Percentiles rank a stretch among this genome's conserved stretches.
phyloP scores from a whole-genome alignment of 768 basidiomycete species.

The Agaricus sinodeliciosus region DNA sequence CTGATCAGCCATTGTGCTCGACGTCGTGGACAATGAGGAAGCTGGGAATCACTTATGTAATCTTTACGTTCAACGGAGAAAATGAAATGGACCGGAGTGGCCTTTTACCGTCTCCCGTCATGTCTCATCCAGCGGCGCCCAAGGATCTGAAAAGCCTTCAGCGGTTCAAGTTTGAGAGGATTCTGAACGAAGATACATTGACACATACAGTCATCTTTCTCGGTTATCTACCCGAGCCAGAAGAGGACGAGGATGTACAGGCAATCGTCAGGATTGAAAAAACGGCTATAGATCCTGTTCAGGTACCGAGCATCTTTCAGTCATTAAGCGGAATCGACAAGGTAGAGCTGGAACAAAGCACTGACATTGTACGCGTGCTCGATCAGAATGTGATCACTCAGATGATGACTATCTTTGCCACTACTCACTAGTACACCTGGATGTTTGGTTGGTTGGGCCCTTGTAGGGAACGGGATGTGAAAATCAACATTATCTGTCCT shows the following conservation, averaged over 20 bases:
- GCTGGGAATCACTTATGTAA: not conserved
- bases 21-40: not conserved
- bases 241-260: slow-evolving; percentile 20
- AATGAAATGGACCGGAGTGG: not conserved
- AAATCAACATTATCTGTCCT: slow-evolving; percentile 81
- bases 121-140: slow-evolving; percentile 28
- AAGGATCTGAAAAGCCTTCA: slow-evolving; percentile 31
- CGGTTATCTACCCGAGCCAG: slow-evolving; percentile 46
- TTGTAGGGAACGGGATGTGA: slow-evolving; percentile 52
- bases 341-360: slow-evolving; percentile 46
- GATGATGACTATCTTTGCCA: not conserved
- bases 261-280: slow-evolving; percentile 79
- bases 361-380: slow-evolving; percentile 53
- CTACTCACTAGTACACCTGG: slow-evolving; percentile 65
- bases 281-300: slow-evolving; percentile 50
- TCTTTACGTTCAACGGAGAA: not conserved
- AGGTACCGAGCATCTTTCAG: slow-evolving; percentile 31
- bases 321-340: slow-evolving; percentile 31
- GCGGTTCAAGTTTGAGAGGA: slow-evolving; percentile 45
- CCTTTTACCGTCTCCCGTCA: slow-evolving; percentile 8
- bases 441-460: slow-evolving; percentile 61
- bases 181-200: slow-evolving; percentile 58
- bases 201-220: slow-evolving; percentile 61
- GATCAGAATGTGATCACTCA: not conserved
- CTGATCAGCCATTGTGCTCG: slow-evolving; percentile 7